A percentile compares a stretch with the other conserved stretches of the same genome.
Conservation (phyloP, 2,329 filamentous ascomycete species). For the Clonostachys sp. region DNA sequence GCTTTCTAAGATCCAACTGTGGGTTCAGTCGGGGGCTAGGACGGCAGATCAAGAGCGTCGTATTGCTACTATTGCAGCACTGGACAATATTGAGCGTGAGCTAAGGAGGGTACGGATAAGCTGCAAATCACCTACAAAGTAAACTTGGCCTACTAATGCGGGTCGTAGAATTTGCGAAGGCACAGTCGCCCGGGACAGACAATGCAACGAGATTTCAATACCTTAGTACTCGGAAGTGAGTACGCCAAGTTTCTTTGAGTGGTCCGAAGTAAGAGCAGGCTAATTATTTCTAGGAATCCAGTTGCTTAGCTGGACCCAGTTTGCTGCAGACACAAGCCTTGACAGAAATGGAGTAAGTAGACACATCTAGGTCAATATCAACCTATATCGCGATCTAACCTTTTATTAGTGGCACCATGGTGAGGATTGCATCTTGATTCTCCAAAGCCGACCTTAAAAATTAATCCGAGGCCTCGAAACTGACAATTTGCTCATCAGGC, state of each 20-base stretch:
- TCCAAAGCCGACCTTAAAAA: neutral
- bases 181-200: neutral
- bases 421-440: slow-evolving; percentile 3
- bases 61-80: slow-evolving; percentile 11
- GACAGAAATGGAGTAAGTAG: neutral
- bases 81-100: slow-evolving; percentile 18
- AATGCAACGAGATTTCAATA: neutral
- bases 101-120: slow-evolving; percentile 20
- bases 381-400: neutral
- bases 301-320: neutral
- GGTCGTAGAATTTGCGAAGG: neutral
- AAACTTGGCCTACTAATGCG: neutral
- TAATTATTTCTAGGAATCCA: neutral
- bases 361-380: neutral
- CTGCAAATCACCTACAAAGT: neutral
- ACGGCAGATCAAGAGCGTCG: slow-evolving; percentile 14
- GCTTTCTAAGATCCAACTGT: slow-evolving; percentile 31
- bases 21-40: slow-evolving; percentile 35
- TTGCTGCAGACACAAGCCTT: neutral
- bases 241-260: neutral
- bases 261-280: neutral
- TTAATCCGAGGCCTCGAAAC: neutral
- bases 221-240: neutral
- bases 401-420: slow-evolving; percentile 17
- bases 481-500: neutral